Percentiles rank a stretch among this genome's conserved stretches.
Conservation (phyloP, 2,329 filamentous ascomycete species). For the Pseudofabraea citricarpa region DNA sequence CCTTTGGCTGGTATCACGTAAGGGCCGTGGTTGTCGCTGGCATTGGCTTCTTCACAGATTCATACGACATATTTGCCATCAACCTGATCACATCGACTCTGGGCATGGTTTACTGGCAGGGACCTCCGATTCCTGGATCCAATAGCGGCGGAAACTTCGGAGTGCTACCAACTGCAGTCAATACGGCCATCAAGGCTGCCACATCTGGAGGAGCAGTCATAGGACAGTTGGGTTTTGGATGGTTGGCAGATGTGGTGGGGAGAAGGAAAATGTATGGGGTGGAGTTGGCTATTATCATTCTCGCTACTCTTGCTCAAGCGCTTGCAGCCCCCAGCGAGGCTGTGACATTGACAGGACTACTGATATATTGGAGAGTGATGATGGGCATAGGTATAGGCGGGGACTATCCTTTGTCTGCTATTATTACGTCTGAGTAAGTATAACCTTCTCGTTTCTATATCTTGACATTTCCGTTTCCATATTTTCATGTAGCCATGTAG, state of each 20-base stretch:
- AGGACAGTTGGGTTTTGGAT: constrained; percentile 74
- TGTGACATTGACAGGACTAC: constrained; percentile 52
- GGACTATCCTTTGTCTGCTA: constrained; percentile 75
- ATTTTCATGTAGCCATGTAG: background rate
- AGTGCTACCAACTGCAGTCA: constrained; percentile 56
- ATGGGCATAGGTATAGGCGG: constrained; percentile 79
- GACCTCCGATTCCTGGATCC: constrained; percentile 33
- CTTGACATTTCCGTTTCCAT: background rate
- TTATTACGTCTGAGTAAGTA: constrained; percentile 62
- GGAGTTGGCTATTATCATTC: constrained; percentile 67
- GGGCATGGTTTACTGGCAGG: constrained; percentile 71
- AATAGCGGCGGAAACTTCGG: constrained; percentile 49
- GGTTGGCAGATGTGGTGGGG: constrained; percentile 70
- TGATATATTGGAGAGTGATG: constrained; percentile 73
- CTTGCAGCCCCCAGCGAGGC: constrained; percentile 56
- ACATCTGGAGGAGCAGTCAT: constrained; percentile 76
- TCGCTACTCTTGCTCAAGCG: constrained; percentile 63
- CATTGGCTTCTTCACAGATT: constrained; percentile 79
- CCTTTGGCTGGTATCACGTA: constrained; percentile 72
- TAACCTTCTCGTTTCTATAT: background rate
- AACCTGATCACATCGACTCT: constrained; percentile 68
- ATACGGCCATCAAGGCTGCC: constrained; percentile 75
- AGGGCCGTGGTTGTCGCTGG: constrained; percentile 72
- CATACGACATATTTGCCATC: constrained; percentile 78
- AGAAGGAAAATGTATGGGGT: constrained; percentile 80